These are phyloP conservation scores for Sporothrix schenckii DNA, from an alignment of 2,329 filamentous ascomycete genomes.

Conservation along the genomic window DNA sequence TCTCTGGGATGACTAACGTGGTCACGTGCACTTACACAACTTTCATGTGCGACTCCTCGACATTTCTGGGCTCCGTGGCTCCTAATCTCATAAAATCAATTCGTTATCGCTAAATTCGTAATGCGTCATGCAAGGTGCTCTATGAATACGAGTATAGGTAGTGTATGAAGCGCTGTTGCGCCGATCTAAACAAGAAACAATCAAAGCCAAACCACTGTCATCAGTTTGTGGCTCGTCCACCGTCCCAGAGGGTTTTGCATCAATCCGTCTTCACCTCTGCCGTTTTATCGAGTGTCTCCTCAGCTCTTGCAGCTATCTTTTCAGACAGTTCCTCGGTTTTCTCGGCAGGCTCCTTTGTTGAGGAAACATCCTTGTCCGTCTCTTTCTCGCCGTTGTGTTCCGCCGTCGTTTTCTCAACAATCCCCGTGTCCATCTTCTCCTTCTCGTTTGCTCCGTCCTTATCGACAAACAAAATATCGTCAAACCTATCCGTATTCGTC, in stretches of 20 bases:
- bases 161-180: background rate
- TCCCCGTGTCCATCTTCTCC: background rate
- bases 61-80: background rate
- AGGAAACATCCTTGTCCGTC: background rate
- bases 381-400: background rate
- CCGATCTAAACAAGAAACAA: background rate
- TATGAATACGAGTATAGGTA: background rate
- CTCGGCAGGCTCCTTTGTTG: background rate
- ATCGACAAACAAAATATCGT: background rate
- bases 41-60: too few relatives aligned
- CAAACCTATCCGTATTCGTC: background rate
- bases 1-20: background rate
- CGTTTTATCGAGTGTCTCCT: background rate
- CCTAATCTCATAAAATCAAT: too few relatives aligned
- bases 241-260: background rate
- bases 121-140: constrained; percentile 6
- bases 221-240: background rate
- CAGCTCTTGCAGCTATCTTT: background rate
- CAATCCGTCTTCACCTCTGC: background rate
- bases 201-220: background rate
- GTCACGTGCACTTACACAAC: constrained; percentile 19
- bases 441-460: background rate
- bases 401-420: background rate
- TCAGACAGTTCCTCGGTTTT: background rate
- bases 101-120: constrained; percentile 1